A percentile compares a stretch with the other conserved stretches of the same genome.
Evolutionary conservation across 2,329 filamentous ascomycete genomes (phyloP).

Genomic region (Aspergillus sp.): DNA sequence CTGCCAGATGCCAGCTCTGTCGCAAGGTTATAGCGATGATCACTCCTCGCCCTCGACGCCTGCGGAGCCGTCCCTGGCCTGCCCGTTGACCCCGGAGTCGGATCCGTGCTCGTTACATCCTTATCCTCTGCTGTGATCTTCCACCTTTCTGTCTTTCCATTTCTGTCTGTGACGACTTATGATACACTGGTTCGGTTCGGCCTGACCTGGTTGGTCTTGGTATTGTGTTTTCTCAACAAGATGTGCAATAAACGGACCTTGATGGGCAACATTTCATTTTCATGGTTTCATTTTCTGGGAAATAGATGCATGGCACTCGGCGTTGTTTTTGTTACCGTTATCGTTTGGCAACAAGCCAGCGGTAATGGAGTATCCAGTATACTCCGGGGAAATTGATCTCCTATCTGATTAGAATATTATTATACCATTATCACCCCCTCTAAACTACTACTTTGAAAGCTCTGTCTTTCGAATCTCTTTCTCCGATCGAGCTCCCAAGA

Average conservation of each 20-base stretch:
- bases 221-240: not conserved
- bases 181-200: constrained; percentile 10
- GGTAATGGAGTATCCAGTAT: not conserved
- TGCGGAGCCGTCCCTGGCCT: constrained; percentile 42
- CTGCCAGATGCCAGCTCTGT: constrained; percentile 42
- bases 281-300: not conserved
- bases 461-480: too few species aligned
- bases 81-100: constrained; percentile 49
- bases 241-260: constrained; percentile 1
- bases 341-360: not conserved
- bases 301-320: constrained; percentile 19
- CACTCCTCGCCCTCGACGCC: constrained; percentile 48
- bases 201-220: not conserved
- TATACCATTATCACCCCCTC: not conserved
- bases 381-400: constrained; percentile 3
- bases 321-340: not conserved
- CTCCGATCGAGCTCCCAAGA: too few species aligned
- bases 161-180: constrained; percentile 15
- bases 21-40: constrained; percentile 44
- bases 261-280: not conserved
- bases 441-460: too few species aligned
- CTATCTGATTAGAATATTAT: constrained; percentile 2
- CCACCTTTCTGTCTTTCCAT: constrained; percentile 9
- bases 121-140: constrained; percentile 30
- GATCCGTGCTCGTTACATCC: constrained; percentile 46